These are phyloP conservation scores for Cystoderma amianthinum DNA, from an alignment of 768 basidiomycete genomes.

Conservation along the genomic window DNA sequence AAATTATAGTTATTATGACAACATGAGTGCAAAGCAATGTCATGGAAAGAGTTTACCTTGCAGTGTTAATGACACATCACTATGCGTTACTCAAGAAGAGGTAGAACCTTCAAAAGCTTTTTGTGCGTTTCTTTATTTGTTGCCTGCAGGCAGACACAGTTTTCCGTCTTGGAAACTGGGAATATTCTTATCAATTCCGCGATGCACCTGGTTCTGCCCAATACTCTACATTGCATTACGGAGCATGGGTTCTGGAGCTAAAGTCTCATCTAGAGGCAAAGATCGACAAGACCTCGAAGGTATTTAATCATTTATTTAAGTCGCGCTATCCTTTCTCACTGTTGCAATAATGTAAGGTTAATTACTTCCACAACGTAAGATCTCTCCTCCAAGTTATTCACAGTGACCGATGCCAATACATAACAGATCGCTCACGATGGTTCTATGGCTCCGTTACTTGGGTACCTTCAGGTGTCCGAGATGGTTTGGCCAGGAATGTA, in stretches of 20 bases:
- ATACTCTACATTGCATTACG: slow-evolving; percentile 36
- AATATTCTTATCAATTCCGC: slow-evolving; percentile 47
- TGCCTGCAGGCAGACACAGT: slow-evolving; percentile 38
- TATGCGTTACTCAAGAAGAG: slow-evolving; percentile 35
- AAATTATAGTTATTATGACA: slow-evolving; percentile 39
- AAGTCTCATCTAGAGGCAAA: slow-evolving; percentile 29
- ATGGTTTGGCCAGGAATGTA: slow-evolving; percentile 55
- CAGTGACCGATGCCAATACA: too few species aligned
- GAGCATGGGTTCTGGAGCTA: slow-evolving; percentile 40
- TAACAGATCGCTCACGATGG: slow-evolving; percentile 43
- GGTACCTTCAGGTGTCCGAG: slow-evolving; percentile 37
- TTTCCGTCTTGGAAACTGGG: slow-evolving; percentile 54
- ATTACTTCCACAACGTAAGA: slow-evolving; percentile 36
- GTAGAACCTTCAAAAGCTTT: too few species aligned
- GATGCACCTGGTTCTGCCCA: slow-evolving; percentile 35
- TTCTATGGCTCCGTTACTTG: slow-evolving; percentile 40
- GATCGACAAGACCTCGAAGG: slow-evolving; percentile 27
- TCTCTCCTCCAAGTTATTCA: background rate
- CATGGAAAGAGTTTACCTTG: slow-evolving; percentile 39
- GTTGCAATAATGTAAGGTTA: slow-evolving; percentile 12
- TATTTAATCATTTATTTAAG: slow-evolving; percentile 7
- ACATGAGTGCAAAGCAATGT: slow-evolving; percentile 43
- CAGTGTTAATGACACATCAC: slow-evolving; percentile 32
- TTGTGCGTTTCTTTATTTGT: too few species aligned
- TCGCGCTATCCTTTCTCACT: background rate